phyloP scores from a whole-genome alignment of 2,329 filamentous ascomycete genomes.

The Venturia oleaginea region DNA sequence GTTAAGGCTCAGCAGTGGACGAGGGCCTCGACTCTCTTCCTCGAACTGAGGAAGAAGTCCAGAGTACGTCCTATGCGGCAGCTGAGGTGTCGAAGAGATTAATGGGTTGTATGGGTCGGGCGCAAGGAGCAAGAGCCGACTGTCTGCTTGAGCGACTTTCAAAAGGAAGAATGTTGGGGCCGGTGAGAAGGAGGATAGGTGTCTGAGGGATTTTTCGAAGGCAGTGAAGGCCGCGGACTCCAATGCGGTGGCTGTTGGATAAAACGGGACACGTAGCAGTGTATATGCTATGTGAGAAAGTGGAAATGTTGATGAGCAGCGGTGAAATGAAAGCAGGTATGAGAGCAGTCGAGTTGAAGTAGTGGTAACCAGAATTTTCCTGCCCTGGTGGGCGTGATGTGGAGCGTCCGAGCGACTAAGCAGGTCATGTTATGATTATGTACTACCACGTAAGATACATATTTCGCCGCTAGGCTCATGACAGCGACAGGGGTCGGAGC shows the following conservation, averaged over 20 bases:
- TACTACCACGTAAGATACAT: no score
- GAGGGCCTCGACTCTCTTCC: constrained; percentile 98
- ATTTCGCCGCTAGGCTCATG: background rate
- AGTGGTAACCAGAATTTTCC: background rate
- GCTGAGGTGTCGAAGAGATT: constrained; percentile 41
- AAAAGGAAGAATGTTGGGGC: background rate
- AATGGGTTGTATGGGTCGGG: background rate
- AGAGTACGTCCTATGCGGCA: constrained; percentile 99
- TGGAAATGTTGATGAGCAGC: background rate
- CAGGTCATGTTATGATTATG: no score
- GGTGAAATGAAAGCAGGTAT: background rate
- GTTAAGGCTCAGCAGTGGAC: constrained; percentile 74
- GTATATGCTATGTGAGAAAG: background rate
- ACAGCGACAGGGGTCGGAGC: background rate
- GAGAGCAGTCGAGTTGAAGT: background rate
- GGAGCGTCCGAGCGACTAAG: no score
- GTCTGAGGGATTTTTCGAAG: constrained; percentile 1
- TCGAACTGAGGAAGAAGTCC: constrained; percentile 98
- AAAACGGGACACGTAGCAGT: background rate
- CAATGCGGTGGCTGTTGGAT: background rate
- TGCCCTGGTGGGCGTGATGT: background rate
- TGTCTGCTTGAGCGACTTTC: background rate
- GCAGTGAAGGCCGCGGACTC: constrained; percentile 4
- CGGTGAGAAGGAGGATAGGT: background rate
- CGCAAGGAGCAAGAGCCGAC: constrained; percentile 7